Base-by-base conservation (phyloP, 2,329 filamentous ascomycete genomes). In the Scytalidium sp. region DNA sequence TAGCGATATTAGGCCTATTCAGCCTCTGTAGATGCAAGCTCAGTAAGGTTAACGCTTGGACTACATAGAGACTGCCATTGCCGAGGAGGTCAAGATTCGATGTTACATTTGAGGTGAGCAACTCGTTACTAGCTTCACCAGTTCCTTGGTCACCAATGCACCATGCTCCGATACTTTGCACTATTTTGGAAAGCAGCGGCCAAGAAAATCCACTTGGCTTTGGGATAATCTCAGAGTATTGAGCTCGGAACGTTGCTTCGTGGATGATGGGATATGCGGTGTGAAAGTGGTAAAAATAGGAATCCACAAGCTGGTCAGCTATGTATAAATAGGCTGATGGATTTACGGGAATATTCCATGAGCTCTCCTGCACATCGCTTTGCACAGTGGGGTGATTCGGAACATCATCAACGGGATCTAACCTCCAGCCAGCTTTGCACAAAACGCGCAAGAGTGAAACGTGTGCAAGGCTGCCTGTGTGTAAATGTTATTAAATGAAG, bases 1-100 rank as follows among this genome's bases (percentile, higher is more conserved):
- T 78, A 0, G 74, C 74, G 0, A 75, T 76, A 54, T 79, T 79
- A 3, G 75, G 75, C 13, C 74, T 66, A 49, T 79, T 71, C 21
- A 71, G 65, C 54, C 78, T 78, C 50, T 79, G 57, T 3, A 76
- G 64, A 56, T 78, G 78, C 43, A 77, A 77, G 0, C 69, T 70
- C 45, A 68, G 66, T 2, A 78, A 60, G 1, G 66, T 62, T n/a
- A 78, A 61, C 0, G 69, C 69, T 52, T 76, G 75, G 1, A 77
- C 72, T 0, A 74, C 60, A 3, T 69, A 68, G 10, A 77, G 54
- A 39, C 71, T 75, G 1, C 74, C 75, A 13, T 66, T 65, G 52
- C 78, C 74, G 3, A 77, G 62, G 42, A 68, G 67, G 32, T 71
- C 67, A 19, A 74, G 69, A 2, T 68, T 70, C 9, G 76, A 56